These are phyloP conservation scores for Mycena galopus DNA, from an alignment of 768 basidiomycete species.

Conservation along the genomic window DNA sequence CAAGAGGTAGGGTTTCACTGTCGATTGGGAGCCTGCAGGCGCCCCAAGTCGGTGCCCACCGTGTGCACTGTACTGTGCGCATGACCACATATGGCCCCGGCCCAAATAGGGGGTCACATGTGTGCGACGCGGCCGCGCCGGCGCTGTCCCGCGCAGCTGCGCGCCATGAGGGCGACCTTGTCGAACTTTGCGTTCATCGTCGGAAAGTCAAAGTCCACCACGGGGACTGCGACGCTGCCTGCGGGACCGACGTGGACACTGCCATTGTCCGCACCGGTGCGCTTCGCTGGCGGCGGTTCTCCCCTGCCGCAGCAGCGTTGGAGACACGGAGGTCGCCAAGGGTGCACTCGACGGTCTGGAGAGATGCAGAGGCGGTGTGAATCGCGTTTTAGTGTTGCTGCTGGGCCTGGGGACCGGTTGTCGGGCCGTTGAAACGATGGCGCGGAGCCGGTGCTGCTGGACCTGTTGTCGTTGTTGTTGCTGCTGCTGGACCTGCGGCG, in stretches of 20 bases:
- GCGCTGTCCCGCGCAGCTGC: constrained; percentile 14
- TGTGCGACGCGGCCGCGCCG: too few species aligned
- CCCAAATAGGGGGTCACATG: too few species aligned
- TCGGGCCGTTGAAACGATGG: constrained; percentile 40
- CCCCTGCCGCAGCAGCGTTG: constrained; percentile 34
- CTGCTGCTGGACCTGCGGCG: neutral
- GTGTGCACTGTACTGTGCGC: too few species aligned
- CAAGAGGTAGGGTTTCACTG: too few species aligned
- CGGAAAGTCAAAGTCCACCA: constrained; percentile 87
- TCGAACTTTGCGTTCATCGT: constrained; percentile 85
- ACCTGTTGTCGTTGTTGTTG: constrained; percentile 43
- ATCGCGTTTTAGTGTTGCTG: constrained; percentile 60
- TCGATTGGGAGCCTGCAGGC: too few species aligned
- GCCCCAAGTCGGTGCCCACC: too few species aligned
- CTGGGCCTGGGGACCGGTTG: constrained; percentile 30
- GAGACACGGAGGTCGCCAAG: constrained; percentile 65
- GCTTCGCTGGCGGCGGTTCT: constrained; percentile 21
- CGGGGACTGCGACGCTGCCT: constrained; percentile 56
- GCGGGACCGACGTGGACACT: neutral
- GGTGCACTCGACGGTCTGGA: constrained; percentile 74
- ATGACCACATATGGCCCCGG: too few species aligned
- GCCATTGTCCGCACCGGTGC: neutral
- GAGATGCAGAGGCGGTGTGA: constrained; percentile 79
- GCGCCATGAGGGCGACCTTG: constrained; percentile 69
- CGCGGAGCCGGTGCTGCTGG: constrained; percentile 47